phyloP scores from a whole-genome alignment of 2,329 filamentous ascomycete species.

The Epichloe aotearoae region DNA sequence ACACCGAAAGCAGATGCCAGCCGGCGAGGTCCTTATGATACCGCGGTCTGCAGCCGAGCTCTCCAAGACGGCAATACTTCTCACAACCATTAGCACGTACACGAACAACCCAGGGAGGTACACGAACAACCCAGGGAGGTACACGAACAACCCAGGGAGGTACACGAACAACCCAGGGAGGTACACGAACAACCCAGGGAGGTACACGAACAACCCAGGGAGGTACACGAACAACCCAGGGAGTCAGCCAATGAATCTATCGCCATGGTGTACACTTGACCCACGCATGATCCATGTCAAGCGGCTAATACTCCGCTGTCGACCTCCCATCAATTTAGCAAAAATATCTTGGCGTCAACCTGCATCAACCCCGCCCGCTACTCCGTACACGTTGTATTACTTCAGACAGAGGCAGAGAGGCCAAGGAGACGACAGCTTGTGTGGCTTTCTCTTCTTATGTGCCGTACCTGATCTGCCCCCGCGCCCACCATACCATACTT shows the following conservation, averaged over 20 bases:
- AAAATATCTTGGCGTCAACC: too few species aligned
- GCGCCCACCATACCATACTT: background rate
- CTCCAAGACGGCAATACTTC: too few species aligned
- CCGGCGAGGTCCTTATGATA: too few species aligned
- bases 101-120: background rate
- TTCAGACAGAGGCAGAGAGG: too few species aligned
- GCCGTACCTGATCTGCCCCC: too few species aligned
- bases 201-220: background rate
- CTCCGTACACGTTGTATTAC: too few species aligned
- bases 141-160: background rate
- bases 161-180: background rate
- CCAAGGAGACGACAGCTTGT: background rate
- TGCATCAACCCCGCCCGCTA: too few species aligned
- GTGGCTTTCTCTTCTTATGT: background rate
- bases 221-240: background rate
- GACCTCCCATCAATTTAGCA: background rate
- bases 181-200: background rate
- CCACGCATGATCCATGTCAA: background rate
- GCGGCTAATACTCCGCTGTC: background rate
- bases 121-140: background rate
- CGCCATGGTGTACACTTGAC: background rate
- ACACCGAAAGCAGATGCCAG: too few species aligned
- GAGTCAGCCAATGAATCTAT: background rate
- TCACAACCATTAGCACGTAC: background rate
- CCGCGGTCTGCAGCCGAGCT: too few species aligned